Base-by-base conservation (phyloP, 192 early-diverging fungal species). In the Lunasporangiospora selenospora region DNA sequence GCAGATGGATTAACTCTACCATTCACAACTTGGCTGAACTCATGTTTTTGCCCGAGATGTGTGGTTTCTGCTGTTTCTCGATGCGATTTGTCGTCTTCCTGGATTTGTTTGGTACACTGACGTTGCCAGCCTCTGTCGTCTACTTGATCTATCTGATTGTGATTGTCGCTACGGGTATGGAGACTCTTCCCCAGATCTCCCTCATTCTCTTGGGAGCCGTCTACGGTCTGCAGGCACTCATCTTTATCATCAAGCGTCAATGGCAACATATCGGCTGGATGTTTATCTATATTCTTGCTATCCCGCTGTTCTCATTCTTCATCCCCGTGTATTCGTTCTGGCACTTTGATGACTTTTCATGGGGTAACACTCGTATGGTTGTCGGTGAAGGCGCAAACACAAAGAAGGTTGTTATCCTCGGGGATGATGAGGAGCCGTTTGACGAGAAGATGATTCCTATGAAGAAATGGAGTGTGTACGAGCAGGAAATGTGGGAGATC, bases 1-100 rank as follows among this genome's bases (percentile, higher is more conserved):
- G 97, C 65, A 90, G 97, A 21, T 98, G 97, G 97, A 98, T 98
- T 79, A 98, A 98, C 80, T 97, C 95, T 11, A 98, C 97, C 1
- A 90, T 98, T 26, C 97, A 98, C 79, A 98, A 98, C 66, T 75
- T 97, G 62, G 79, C 93, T 39, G 97, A 98, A 80, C 82, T 98
- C 18, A 69, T 96, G 36, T 85, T 89, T 58, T 63, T 97, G 21
- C 85, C 88, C 2, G 87, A 97, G 62, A 85, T 98, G 77, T 98
- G 97, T 63, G 95, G 95, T 15, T 93, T 94, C 77, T 96, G 93
- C 80, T 98, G 93, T 79, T 94, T 98, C 78, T 96, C 95, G 3
- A 97, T 98, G 95, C 88, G 95, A 39, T 97, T 98, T 76, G 86
- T 98, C 23, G 94, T 98, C 10, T 90, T 97, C 65, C 65, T 98